These are phyloP conservation scores for Blastobotrys serpentis DNA, from an alignment of 1,139 yeast species.

Conservation along the genomic window DNA sequence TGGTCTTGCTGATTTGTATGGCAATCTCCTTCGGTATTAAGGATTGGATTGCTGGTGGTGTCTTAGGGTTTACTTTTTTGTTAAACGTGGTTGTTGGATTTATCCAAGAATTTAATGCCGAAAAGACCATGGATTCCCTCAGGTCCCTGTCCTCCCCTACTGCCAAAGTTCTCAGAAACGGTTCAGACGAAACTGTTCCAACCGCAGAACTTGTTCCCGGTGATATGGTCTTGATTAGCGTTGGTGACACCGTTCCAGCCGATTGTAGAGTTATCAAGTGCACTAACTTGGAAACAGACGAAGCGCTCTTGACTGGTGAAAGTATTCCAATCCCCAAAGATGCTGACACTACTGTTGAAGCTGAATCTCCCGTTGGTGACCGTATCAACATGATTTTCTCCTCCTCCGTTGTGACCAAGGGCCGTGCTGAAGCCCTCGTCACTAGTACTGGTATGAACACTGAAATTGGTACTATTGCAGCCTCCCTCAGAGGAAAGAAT, in stretches of 20 bases:
- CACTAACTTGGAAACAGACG: constrained; percentile 75
- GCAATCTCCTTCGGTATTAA: constrained; percentile 69
- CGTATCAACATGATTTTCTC: constrained; percentile 71
- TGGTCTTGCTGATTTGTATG: constrained; percentile 73
- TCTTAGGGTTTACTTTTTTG: constrained; percentile 65
- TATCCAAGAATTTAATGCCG: constrained; percentile 70
- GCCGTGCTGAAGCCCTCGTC: constrained; percentile 71
- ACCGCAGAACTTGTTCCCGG: constrained; percentile 78
- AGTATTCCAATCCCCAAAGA: constrained; percentile 71
- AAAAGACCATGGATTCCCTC: constrained; percentile 77
- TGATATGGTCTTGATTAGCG: constrained; percentile 62
- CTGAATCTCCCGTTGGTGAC: constrained; percentile 68
- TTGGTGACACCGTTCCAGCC: constrained; percentile 81
- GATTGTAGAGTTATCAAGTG: constrained; percentile 62
- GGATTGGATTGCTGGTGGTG: constrained; percentile 86
- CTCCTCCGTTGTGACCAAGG: constrained; percentile 71
- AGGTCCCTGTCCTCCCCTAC: constrained; percentile 69
- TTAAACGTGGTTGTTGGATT: constrained; percentile 71
- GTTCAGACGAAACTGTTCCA: constrained; percentile 56
- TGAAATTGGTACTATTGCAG: constrained; percentile 76
- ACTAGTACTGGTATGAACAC: constrained; percentile 67
- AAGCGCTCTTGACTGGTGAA: constrained; percentile 78
- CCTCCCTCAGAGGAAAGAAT: constrained; percentile 50
- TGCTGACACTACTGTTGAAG: constrained; percentile 44
- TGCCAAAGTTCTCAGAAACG: constrained; percentile 67